A percentile compares a stretch with the other conserved stretches of the same genome.
phyloP scores from a whole-genome alignment of 495 filamentous ascomycete genomes.

The Bacidia rubella region DNA sequence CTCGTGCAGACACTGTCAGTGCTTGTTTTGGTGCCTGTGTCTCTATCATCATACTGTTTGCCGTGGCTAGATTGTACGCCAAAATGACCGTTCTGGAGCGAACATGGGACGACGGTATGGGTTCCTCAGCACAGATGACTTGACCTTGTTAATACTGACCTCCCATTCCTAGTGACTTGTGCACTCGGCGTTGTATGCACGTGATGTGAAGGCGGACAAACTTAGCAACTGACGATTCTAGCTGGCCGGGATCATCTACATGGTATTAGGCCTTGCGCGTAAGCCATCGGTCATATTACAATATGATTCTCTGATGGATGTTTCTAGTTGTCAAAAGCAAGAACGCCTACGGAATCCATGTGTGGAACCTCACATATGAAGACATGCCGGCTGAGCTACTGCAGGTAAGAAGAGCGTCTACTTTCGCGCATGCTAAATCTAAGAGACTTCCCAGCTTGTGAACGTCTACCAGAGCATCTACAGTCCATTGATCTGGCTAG shows the following conservation, averaged over 20 bases:
- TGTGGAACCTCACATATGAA: slow-evolving; percentile 3
- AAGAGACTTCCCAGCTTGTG: background rate
- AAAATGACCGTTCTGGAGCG: slow-evolving; percentile 5
- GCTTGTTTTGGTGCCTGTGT: slow-evolving; percentile 6
- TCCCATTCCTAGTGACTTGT: background rate
- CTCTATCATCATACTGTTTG: slow-evolving; percentile 5
- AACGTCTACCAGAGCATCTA: background rate
- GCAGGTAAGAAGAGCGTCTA: background rate
- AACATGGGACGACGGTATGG: slow-evolving; percentile 11
- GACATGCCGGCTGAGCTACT: slow-evolving; percentile 1
- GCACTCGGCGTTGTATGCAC: background rate
- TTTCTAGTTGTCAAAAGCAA: background rate
- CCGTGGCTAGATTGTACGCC: slow-evolving; percentile 5
- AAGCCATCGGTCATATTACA: background rate
- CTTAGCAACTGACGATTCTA: background rate
- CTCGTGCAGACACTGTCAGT: slow-evolving; percentile 4
- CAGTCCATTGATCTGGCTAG: slow-evolving; percentile 3
- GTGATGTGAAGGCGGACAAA: background rate
- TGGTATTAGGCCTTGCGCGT: background rate
- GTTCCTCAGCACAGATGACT: background rate
- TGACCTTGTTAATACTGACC: background rate
- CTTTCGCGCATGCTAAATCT: background rate
- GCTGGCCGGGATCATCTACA: background rate
- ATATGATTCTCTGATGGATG: background rate
- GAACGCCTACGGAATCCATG: background rate